Base-by-base conservation (phyloP, 2,329 filamentous ascomycete genomes). In the Penicillium sp. region DNA sequence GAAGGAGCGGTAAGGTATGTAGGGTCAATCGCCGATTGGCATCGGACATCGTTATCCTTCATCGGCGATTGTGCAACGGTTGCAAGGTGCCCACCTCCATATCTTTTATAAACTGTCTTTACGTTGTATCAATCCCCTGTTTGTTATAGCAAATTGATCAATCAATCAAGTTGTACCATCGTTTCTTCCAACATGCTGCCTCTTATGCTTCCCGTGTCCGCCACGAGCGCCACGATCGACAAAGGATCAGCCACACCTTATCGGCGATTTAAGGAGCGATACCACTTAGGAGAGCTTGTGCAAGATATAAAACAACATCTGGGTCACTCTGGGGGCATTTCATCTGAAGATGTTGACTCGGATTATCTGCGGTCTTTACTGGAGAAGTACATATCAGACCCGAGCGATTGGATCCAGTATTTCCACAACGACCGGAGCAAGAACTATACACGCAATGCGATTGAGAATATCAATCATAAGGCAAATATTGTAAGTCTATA, bases 381-480 rank as follows among this genome's bases (percentile, higher is more conserved):
- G 10, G 62, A 63, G 42, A 75, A 72, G 50, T 75, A 75, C 42
- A 58, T 64, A 5, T 70, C 72, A 13, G 69, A 72, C 45, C 67
- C 67, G 1, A 68, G 62, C 22, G 73, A 73, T 59, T 75, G 73
- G 73, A 63, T 69, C 30, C 65, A 65, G 4, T 75, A 63, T 61
- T 71, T 68, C 56, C 59, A 71, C 61, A 75, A 75, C 37, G 73
- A 75, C 51, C 65, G 69, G 7, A 72, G 70, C 65, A 75, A 74
- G 59, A 74, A 73, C 45, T 75, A 75, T 51, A 75, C 73, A 3
- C 71, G 73, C 9, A 75, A 75, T 63, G 65, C 70, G 1, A 73
- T 75, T 26, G 73, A 72, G 49, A 72, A 75, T 24, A 75, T 75
- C 56, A 75, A 74, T 42, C 68, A 65, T n/a, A 72, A 73, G 47